Base-by-base conservation (phyloP, 1,284 basidiomycete genomes). In the Pseudozyma thailandica region DNA sequence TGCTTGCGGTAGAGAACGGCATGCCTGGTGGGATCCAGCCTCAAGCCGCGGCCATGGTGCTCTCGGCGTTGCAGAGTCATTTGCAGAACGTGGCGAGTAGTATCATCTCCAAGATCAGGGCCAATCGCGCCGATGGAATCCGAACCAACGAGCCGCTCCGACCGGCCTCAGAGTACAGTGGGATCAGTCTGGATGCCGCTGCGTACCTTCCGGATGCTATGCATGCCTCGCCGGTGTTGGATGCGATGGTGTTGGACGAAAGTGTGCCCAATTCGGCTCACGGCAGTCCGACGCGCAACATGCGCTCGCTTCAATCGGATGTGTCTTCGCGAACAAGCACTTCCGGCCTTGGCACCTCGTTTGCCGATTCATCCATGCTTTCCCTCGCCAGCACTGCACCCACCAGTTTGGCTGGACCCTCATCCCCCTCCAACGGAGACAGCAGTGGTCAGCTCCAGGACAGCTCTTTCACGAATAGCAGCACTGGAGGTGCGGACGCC, bases 1-100 rank as follows among this genome's bases (percentile, higher is more conserved):
- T 83, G 8, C 54, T 82, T 13, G 83, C 84, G 4, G 84, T 83
- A 35, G 82, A 85, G 45, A 75, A 73, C 1, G 83, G 83, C 10
- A 68, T 85, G 51, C 45, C 65, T 0, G 78, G 75, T 1, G 84
- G 84, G 13, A 80, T 83, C 3, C 75, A 81, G 20, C 56, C 71
- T 1, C 73, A 83, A 44, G 83, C 83, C 2, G 83, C 82, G 5
- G 82, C 81, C 9, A 64, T 84, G 50, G 65, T 82, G 10, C 64
- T 80, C 18, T 66, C 75, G 9, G 83, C 83, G 9, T 64, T 84
- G 8, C 79, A 84, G 48, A 66, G 68, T 37, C 80, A 82, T 39
- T 44, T 82, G 26, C 81, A 79, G 26, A 80, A 79, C 26, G 73
- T 82, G 12, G 68, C 75, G 21, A 73, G 72, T 46, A 74, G 72